Evolutionary conservation across 2,329 filamentous ascomycete species (phyloP).

Genomic region (Aspergillus sp.): DNA sequence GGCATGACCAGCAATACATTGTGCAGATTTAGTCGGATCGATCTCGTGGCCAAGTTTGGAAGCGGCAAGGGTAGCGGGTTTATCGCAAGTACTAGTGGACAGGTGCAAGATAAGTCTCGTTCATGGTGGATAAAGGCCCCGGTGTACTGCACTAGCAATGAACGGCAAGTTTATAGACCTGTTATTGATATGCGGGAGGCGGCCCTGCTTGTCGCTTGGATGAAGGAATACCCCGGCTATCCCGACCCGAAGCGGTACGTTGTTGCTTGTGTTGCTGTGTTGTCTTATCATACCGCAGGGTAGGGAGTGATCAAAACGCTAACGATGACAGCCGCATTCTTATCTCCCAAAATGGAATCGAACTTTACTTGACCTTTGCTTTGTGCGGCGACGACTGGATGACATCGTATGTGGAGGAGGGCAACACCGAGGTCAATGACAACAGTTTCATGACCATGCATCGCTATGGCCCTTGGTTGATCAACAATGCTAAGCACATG

Average conservation of each 20-base stretch:
- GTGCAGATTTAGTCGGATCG: too few species aligned
- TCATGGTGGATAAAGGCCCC: not conserved
- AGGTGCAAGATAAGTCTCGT: not conserved
- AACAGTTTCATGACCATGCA: not conserved
- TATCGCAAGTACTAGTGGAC: not conserved
- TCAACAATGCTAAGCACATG: not conserved
- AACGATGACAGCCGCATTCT: not conserved
- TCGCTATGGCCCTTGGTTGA: not conserved
- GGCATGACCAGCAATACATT: not conserved
- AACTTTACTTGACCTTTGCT: not conserved
- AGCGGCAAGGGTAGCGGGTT: not conserved
- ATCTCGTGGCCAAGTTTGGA: too few species aligned
- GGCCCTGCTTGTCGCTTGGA: not conserved
- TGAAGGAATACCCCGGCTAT: not conserved
- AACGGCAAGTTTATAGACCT: not conserved
- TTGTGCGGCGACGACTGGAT: too few species aligned
- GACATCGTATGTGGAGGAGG: not conserved
- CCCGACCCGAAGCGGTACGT: not conserved
- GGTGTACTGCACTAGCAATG: not conserved
- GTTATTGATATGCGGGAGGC: not conserved
- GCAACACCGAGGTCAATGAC: not conserved
- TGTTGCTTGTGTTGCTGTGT: too few species aligned
- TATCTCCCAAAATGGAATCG: not conserved
- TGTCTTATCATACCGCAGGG: too few species aligned
- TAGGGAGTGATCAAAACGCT: too few species aligned